Percentiles rank a stretch among this genome's conserved stretches.
Conservation (phyloP, 257 asterid genomes). For the Solanum sitiens region DNA sequence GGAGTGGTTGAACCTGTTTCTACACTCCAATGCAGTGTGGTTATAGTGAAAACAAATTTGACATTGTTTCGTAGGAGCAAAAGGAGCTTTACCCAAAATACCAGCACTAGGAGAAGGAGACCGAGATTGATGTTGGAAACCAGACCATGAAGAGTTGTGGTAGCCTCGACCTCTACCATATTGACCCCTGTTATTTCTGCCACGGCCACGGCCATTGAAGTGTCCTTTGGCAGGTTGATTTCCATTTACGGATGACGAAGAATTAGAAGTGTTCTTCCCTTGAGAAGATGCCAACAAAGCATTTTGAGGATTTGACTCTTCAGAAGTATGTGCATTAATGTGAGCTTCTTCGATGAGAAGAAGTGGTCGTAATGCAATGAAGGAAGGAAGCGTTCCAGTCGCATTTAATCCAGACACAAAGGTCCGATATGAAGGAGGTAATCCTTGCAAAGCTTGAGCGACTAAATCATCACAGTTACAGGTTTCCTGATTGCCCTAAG, state of each 20-base stretch:
- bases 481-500: not conserved
- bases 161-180: not conserved
- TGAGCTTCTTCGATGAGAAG: not conserved
- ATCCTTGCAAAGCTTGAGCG: not conserved
- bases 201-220: not conserved
- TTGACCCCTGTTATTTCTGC: not conserved
- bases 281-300: not conserved
- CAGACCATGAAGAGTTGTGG: not conserved
- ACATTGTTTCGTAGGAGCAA: not conserved
- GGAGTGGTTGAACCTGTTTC: not conserved
- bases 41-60: not conserved
- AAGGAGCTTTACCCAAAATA: not conserved
- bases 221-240: not conserved
- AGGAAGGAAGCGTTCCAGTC: not conserved
- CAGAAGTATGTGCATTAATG: not conserved
- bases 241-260: no score
- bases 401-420: not conserved
- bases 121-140: not conserved
- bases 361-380: not conserved
- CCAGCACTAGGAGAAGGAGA: not conserved
- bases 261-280: not conserved
- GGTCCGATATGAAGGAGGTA: not conserved
- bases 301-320: no score
- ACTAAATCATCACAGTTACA: not conserved
- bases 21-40: not conserved